Evolutionary conservation across 805 yeast genomes (phyloP).

Genomic region (Wickerhamiella qilinensis): DNA sequence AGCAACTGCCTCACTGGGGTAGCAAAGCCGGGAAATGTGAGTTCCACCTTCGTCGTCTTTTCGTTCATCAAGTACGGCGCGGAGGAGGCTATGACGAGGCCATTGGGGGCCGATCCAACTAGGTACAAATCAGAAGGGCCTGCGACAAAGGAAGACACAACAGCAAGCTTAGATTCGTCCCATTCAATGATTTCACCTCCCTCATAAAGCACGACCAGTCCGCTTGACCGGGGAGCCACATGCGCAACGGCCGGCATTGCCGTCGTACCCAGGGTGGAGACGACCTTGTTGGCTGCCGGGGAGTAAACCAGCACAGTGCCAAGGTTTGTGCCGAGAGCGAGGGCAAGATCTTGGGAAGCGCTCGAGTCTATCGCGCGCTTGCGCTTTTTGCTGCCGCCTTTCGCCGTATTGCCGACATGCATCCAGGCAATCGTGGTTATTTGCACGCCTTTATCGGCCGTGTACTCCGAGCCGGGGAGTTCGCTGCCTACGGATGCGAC

Average conservation of each 20-base stretch:
- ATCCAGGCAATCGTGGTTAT: constrained; percentile 43
- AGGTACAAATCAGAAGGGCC: constrained; percentile 9
- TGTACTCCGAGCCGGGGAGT: constrained; percentile 30
- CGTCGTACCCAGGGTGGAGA: constrained; percentile 24
- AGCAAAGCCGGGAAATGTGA: constrained; percentile 61
- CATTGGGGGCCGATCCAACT: constrained; percentile 15
- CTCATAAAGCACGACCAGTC: constrained; percentile 7
- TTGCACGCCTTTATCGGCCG: constrained; percentile 35
- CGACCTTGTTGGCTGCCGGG: constrained; percentile 43
- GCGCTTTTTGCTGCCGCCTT: constrained; percentile 16
- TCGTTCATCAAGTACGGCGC: constrained; percentile 39
- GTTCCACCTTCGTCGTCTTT: no score
- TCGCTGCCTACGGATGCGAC: constrained; percentile 38
- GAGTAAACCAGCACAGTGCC: constrained; percentile 54
- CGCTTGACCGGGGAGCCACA: neutral
- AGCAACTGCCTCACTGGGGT: constrained; percentile 42
- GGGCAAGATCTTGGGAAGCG: constrained; percentile 27
- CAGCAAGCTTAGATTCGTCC: constrained; percentile 33
- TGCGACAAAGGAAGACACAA: constrained; percentile 18
- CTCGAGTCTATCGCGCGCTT: neutral
- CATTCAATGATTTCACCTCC: constrained; percentile 36
- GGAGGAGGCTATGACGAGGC: constrained; percentile 51
- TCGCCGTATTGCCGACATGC: constrained; percentile 9
- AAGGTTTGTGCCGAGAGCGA: constrained; percentile 47
- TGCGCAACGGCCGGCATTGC: constrained; percentile 2